A percentile compares a stretch with the other conserved stretches of the same genome.
phyloP scores from a whole-genome alignment of 2,329 filamentous ascomycete species.

The Aaosphaeria pasadenensis region DNA sequence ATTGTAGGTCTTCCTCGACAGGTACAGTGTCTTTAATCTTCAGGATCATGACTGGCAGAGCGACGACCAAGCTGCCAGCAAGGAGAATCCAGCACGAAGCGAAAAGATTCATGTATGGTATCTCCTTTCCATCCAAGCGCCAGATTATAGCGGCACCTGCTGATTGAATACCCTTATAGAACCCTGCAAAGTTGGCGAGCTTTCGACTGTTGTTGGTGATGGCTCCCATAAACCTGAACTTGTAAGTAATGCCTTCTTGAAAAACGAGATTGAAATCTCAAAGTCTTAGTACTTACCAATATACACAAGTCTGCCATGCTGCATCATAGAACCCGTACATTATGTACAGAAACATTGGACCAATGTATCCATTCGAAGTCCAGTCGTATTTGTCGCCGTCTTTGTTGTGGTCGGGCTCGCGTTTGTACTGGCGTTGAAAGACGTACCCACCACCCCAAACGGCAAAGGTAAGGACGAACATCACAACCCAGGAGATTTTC shows the following conservation, averaged over 20 bases:
- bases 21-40: slow-evolving; percentile 74
- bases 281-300: slow-evolving; percentile 59
- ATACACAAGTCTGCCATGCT: slow-evolving; percentile 80
- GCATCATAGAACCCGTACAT: slow-evolving; percentile 87
- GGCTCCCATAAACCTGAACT: slow-evolving; percentile 75
- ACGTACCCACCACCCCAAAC: slow-evolving; percentile 80
- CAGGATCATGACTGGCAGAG: slow-evolving; percentile 70
- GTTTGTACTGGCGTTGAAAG: slow-evolving; percentile 61
- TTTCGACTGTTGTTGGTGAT: slow-evolving; percentile 87
- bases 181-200: slow-evolving; percentile 82
- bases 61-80: slow-evolving; percentile 66
- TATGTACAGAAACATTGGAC: slow-evolving; percentile 81
- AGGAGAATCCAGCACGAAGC: slow-evolving; percentile 73
- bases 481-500: slow-evolving; percentile 55
- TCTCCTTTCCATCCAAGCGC: slow-evolving; percentile 59
- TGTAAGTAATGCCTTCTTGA: slow-evolving; percentile 1
- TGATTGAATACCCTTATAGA: slow-evolving; percentile 84
- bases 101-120: slow-evolving; percentile 66
- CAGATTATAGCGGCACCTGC: slow-evolving; percentile 73
- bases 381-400: slow-evolving; percentile 53
- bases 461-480: slow-evolving; percentile 67
- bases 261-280: not conserved
- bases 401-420: slow-evolving; percentile 17
- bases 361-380: slow-evolving; percentile 63
- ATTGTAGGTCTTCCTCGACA: slow-evolving; percentile 66